phyloP scores from a whole-genome alignment of 768 basidiomycete species.

The Mycena alexandri region DNA sequence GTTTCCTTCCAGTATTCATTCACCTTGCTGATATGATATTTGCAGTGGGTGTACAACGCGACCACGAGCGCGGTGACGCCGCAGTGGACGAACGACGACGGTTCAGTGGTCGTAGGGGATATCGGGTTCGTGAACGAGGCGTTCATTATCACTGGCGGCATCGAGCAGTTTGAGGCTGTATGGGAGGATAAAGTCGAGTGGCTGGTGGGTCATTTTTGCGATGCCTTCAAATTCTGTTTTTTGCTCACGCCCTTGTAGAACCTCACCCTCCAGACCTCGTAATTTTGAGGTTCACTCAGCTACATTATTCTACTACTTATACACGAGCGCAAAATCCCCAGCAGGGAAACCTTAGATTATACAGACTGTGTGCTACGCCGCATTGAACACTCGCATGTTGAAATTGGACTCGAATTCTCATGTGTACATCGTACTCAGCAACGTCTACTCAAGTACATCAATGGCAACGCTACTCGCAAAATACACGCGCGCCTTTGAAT shows the following conservation, averaged over 20 bases:
- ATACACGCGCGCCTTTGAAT: not conserved
- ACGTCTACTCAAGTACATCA: too few relatives aligned
- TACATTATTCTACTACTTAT: too few relatives aligned
- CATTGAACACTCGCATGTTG: too few relatives aligned
- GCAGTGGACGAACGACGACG: conserved; percentile 30
- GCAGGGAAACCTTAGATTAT: too few relatives aligned
- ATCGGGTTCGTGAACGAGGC: conserved; percentile 16
- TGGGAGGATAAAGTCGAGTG: conserved; percentile 23
- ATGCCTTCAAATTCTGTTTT: not conserved
- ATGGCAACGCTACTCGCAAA: too few relatives aligned
- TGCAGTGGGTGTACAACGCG: conserved; percentile 23
- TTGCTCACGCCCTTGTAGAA: not conserved
- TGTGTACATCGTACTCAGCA: too few relatives aligned
- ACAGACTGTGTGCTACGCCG: too few relatives aligned
- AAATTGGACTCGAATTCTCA: too few relatives aligned
- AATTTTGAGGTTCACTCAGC: too few relatives aligned
- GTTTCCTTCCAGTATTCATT: not conserved
- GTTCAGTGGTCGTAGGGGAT: conserved; percentile 1
- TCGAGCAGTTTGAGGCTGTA: conserved; percentile 18
- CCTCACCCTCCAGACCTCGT: conserved; percentile 8
- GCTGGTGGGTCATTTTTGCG: conserved; percentile 16
- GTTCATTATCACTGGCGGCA: conserved; percentile 27
- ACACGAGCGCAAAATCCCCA: too few relatives aligned
- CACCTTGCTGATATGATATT: not conserved
- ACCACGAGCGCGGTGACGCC: conserved; percentile 22